Percentiles rank a stretch among this genome's conserved stretches.
Evolutionary conservation across 805 yeast species (phyloP).

Genomic region (Lachancea sp.): DNA sequence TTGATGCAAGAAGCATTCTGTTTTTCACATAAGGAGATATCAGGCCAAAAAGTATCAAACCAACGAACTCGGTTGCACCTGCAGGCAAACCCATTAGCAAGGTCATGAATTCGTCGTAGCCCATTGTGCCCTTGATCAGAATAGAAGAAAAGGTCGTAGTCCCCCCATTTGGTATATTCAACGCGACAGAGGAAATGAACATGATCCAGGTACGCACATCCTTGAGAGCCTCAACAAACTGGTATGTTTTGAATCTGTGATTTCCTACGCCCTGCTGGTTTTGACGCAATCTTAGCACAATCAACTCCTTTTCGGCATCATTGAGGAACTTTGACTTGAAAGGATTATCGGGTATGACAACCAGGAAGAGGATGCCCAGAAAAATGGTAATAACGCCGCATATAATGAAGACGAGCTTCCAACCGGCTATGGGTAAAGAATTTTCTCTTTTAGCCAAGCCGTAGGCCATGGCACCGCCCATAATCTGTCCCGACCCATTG

Average conservation of each 20-base stretch:
- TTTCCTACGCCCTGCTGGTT: slow-evolving; percentile 52
- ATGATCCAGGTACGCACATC: slow-evolving; percentile 44
- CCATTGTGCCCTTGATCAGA: slow-evolving; percentile 36
- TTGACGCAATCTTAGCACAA: slow-evolving; percentile 42
- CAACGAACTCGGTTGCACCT: slow-evolving; percentile 38
- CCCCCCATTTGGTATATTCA: slow-evolving; percentile 46
- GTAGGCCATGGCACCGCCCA: slow-evolving; percentile 49
- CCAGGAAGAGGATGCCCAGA: slow-evolving; percentile 39
- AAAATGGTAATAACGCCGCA: slow-evolving; percentile 50
- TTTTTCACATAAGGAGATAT: slow-evolving; percentile 16
- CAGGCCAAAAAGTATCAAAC: slow-evolving; percentile 26
- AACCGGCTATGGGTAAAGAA: slow-evolving; percentile 38
- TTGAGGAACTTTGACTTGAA: slow-evolving; percentile 39
- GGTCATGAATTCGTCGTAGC: slow-evolving; percentile 33
- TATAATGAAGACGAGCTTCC: slow-evolving; percentile 53
- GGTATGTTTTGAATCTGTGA: slow-evolving; percentile 44
- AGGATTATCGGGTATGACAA: slow-evolving; percentile 50
- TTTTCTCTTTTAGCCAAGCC: slow-evolving; percentile 36
- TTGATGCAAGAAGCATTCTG: slow-evolving; percentile 29
- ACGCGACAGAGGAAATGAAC: slow-evolving; percentile 34
- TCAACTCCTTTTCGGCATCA: slow-evolving; percentile 39
- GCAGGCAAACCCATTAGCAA: slow-evolving; percentile 37
- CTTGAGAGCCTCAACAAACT: slow-evolving; percentile 41
- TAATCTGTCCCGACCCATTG: slow-evolving; percentile 37
- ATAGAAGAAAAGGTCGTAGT: slow-evolving; percentile 40